Base-by-base conservation (phyloP, 345 rosid genomes). In the Linum usitatissimum region DNA sequence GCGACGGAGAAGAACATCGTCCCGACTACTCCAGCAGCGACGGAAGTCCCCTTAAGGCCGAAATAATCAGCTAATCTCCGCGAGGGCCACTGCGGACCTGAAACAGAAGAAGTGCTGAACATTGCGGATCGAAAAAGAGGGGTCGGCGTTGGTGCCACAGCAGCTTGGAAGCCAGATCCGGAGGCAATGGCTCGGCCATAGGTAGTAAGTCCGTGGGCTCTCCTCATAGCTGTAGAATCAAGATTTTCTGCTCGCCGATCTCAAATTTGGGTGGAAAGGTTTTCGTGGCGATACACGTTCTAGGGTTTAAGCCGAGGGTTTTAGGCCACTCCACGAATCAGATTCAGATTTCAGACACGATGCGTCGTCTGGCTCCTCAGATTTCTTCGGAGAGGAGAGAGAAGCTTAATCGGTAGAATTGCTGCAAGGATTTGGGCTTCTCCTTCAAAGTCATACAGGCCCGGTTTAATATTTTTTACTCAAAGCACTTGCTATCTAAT, bases 1-100 rank as follows among this genome's bases (percentile, higher is more conserved):
- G 80, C 83, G 0, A 66, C 78, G 10, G 93, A 83, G 65, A 84
- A 79, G 64, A 81, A 72, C 63, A 78, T 63, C 45, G 78, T 57
- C 31, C 88, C 82, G 1, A 79, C 76, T 9, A 76, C 76, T 34
- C 78, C 81, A 23, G 75, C 76, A 18, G 73, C 66, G 1, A 70
- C 60, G 57, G 77, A 75, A 15, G 83, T 80, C 9, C 65, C 64
- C 9, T 71, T 53, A 5, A 73, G 36, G 19, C 71, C 75, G 15
- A 69, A 73, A 13, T 69, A 68, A 62, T 61, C 66, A 45, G 54
- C 61, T 12, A 78, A 75, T 71, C 66, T 67, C 57, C 36, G 71
- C 9, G 83, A 65, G 59, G 70, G 65, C 39, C 70, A 59, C 6
- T 69, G 77, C 9, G 71, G 61, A 58, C 60, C 65, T 31, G 62